A percentile compares a stretch with the other conserved stretches of the same genome.
Conservation (phyloP, 495 filamentous ascomycete genomes). For the Parathielavia appendiculata region DNA sequence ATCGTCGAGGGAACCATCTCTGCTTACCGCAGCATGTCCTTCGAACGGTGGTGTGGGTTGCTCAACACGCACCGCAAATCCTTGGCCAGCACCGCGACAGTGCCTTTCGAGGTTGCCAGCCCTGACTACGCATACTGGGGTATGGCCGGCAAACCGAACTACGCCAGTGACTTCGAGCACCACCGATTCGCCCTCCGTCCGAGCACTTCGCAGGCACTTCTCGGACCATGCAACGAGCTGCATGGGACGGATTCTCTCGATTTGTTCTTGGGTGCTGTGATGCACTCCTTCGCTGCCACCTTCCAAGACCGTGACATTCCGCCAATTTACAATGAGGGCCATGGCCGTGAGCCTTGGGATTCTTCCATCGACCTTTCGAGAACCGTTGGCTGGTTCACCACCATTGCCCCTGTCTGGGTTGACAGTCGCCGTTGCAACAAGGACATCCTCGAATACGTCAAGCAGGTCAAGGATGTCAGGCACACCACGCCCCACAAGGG, state of each 20-base stretch:
- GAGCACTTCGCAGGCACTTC: constrained; percentile 16
- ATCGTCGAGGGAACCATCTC: constrained; percentile 31
- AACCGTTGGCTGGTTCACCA: constrained; percentile 25
- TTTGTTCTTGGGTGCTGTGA: constrained; percentile 23
- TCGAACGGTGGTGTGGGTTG: constrained; percentile 45
- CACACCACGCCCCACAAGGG: constrained; percentile 14
- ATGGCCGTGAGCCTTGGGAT: constrained; percentile 24
- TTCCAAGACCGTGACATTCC: constrained; percentile 43
- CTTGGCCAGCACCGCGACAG: neutral
- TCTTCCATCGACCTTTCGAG: constrained; percentile 11
- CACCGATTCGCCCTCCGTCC: constrained; percentile 12
- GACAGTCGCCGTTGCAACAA: constrained; percentile 7
- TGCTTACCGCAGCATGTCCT: constrained; percentile 35
- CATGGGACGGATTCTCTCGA: constrained; percentile 28
- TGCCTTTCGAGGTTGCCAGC: constrained; percentile 8
- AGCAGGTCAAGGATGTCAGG: constrained; percentile 15
- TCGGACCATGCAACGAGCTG: constrained; percentile 21
- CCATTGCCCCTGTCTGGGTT: constrained; percentile 12
- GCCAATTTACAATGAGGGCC: constrained; percentile 34
- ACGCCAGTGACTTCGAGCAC: constrained; percentile 14
- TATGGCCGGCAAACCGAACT: constrained; percentile 22
- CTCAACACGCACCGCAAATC: constrained; percentile 14
- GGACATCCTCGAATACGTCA: constrained; percentile 14
- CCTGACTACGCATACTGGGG: constrained; percentile 24
- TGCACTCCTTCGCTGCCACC: constrained; percentile 25